These are phyloP conservation scores for Phytophthora constricta DNA, from an alignment of 352 stramenopile genomes.

Conservation along the genomic window DNA sequence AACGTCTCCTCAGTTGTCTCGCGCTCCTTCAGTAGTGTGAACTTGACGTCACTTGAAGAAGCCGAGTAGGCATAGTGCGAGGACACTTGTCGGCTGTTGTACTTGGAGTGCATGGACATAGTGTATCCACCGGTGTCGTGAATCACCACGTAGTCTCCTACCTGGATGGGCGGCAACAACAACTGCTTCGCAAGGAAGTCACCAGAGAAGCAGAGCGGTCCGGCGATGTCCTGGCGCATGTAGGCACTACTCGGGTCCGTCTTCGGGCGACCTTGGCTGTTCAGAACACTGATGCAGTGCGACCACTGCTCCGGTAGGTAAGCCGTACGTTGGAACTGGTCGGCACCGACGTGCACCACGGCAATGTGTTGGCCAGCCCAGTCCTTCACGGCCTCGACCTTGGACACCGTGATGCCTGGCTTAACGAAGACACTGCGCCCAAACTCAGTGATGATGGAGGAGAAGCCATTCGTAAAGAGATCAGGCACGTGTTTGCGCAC, in stretches of 20 bases:
- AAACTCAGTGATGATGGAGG: constrained; percentile 93
- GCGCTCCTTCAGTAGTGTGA: constrained; percentile 68
- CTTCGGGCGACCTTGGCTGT: constrained; percentile 56
- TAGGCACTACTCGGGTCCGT: constrained; percentile 37
- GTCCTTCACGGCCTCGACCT: constrained; percentile 91
- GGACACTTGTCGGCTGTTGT: constrained; percentile 85
- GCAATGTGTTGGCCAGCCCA: constrained; percentile 81
- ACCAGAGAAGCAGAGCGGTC: constrained; percentile 93
- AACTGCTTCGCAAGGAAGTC: constrained; percentile 89
- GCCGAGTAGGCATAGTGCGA: constrained; percentile 70
- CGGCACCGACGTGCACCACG: constrained; percentile 89
- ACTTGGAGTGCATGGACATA: constrained; percentile 89
- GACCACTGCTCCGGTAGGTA: constrained; percentile 88
- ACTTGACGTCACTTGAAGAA: constrained; percentile 36
- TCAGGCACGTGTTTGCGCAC: constrained; percentile 76
- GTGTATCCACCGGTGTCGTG: constrained; percentile 91
- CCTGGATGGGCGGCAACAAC: constrained; percentile 71
- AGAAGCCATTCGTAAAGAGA: constrained; percentile 83
- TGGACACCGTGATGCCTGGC: constrained; percentile 82
- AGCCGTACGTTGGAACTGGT: constrained; percentile 90
- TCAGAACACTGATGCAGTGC: constrained; percentile 84
- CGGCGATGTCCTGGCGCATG: constrained; percentile 86
- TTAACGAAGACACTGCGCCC: constrained; percentile 90
- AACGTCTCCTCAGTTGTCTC: constrained; percentile 75
- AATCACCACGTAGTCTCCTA: constrained; percentile 83